Evolutionary conservation across 306 rosid genomes (phyloP), one percentile per base, ranked within the genome.

Genomic region (Nissolia schottii): DNA sequence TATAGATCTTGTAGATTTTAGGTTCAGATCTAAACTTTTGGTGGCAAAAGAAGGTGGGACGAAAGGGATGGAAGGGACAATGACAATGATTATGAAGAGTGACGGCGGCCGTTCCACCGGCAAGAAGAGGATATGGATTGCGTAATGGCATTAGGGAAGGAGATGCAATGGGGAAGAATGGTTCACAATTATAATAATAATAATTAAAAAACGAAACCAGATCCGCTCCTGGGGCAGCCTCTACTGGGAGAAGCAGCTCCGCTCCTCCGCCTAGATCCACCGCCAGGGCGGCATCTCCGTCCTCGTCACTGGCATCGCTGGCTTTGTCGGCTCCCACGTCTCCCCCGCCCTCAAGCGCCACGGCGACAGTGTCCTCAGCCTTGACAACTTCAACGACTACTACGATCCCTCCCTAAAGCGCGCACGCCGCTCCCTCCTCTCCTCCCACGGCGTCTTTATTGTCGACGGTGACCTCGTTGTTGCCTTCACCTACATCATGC

Each of bases 211-310:
- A n/a, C n/a, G n/a, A n/a, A n/a, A n/a, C n/a, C n/a, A n/a, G n/a
- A 55, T 79, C 93, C 45, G 90, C 7, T 92, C 96, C 0, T 90
- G 98, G 98, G 98, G 96, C 2, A 97, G 97, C 5, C 73, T 87
- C 85, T 88, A 88, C 67, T 93, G 98, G 98, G 98, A 93, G 82
- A 93, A 88, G 67, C 93, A 93, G 57, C 93, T 93, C 14, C 89
- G 90, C 7, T 55, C 70, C 54, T 93, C 97, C 2, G 96, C 97
- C 16, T 84, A 84, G 84, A 75, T 85, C 85, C 87, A 77, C 71
- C 88, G 96, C 0, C 68, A 82, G 1, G 90, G 90, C 0, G 96
- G 98, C 43, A 84, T 88, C 81, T 81, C 98, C 0, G 93, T 90
- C 0, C 85, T 93, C 0, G 90, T 93, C 2, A 93, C 97, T 23